These are phyloP conservation scores for Aureobasidium sp. DNA, from an alignment of 2,329 filamentous ascomycete species.

Conservation along the genomic window DNA sequence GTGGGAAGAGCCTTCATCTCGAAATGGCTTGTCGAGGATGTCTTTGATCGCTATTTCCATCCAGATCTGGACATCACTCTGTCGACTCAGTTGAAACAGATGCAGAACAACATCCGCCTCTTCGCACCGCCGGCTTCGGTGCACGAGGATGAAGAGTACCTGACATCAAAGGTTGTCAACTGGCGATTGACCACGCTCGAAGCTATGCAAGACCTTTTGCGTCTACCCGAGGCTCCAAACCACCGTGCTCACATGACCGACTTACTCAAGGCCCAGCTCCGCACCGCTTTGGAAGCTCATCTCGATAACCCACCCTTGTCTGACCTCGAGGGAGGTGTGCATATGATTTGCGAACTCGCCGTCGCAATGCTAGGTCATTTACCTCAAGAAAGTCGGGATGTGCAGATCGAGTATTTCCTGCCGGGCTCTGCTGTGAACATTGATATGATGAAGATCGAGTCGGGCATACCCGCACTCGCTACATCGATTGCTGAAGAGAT, in stretches of 20 bases:
- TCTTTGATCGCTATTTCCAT: slow-evolving; percentile 90
- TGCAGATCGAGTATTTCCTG: slow-evolving; percentile 76
- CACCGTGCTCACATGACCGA: slow-evolving; percentile 54
- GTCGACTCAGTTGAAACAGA: slow-evolving; percentile 71
- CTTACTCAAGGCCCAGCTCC: slow-evolving; percentile 59
- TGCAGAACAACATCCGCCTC: slow-evolving; percentile 79
- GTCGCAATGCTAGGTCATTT: slow-evolving; percentile 79
- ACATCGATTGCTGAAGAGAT: slow-evolving; percentile 37
- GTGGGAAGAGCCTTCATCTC: slow-evolving; percentile 84
- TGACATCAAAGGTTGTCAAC: slow-evolving; percentile 78
- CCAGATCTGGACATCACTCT: slow-evolving; percentile 72
- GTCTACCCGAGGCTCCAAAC: slow-evolving; percentile 57
- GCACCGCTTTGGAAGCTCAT: slow-evolving; percentile 64
- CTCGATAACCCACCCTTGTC: slow-evolving; percentile 69
- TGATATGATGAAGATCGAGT: slow-evolving; percentile 79
- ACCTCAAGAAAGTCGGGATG: slow-evolving; percentile 84
- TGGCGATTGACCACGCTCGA: slow-evolving; percentile 94
- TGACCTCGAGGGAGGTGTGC: slow-evolving; percentile 79
- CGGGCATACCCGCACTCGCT: slow-evolving; percentile 42
- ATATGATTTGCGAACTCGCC: slow-evolving; percentile 88
- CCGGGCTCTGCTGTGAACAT: slow-evolving; percentile 65
- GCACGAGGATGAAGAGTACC: slow-evolving; percentile 81
- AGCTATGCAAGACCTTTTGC: slow-evolving; percentile 67
- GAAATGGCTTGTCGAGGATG: slow-evolving; percentile 81
- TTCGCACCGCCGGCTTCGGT: slow-evolving; percentile 67